Evolutionary conservation across 148 eudicot species (phyloP).

Genomic region (Suaeda aralocaspica): DNA sequence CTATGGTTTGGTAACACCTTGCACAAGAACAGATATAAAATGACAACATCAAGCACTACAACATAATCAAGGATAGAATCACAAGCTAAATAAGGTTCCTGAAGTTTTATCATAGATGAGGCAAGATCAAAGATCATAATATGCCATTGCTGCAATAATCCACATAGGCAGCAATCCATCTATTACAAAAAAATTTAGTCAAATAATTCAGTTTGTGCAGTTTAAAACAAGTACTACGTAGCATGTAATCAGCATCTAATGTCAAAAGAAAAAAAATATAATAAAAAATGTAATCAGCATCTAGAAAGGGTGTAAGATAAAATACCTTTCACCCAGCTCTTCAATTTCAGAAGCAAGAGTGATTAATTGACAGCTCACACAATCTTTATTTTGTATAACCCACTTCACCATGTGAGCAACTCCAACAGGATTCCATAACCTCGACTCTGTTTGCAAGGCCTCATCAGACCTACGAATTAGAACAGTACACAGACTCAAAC

Average conservation of each 20-base stretch:
- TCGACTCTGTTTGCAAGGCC: constrained; percentile 17
- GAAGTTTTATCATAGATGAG: not conserved
- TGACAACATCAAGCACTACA: not conserved
- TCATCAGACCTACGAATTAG: constrained; percentile 19
- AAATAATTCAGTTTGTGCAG: not conserved
- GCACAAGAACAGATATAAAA: not conserved
- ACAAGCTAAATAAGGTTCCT: not conserved
- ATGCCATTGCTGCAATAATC: not conserved
- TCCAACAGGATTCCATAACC: constrained; percentile 50
- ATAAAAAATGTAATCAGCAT: too few relatives aligned
- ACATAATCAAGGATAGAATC: not conserved
- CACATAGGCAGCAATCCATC: not conserved
- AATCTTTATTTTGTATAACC: constrained; percentile 43
- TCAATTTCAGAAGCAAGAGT: constrained; percentile 45
- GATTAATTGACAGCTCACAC: constrained; percentile 34
- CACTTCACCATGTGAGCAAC: constrained; percentile 63
- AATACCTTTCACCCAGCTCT: constrained; percentile 51
- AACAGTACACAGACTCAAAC: constrained; percentile 44
- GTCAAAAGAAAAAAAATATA: too few relatives aligned
- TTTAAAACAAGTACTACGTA: not conserved
- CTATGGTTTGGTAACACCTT: not conserved
- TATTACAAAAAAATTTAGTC: not conserved
- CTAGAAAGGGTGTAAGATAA: not conserved
- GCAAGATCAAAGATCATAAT: not conserved
- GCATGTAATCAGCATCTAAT: too few relatives aligned